These are phyloP conservation scores for Micractinium conductrix DNA, from an alignment of 139 green algal species.

Conservation along the genomic window DNA sequence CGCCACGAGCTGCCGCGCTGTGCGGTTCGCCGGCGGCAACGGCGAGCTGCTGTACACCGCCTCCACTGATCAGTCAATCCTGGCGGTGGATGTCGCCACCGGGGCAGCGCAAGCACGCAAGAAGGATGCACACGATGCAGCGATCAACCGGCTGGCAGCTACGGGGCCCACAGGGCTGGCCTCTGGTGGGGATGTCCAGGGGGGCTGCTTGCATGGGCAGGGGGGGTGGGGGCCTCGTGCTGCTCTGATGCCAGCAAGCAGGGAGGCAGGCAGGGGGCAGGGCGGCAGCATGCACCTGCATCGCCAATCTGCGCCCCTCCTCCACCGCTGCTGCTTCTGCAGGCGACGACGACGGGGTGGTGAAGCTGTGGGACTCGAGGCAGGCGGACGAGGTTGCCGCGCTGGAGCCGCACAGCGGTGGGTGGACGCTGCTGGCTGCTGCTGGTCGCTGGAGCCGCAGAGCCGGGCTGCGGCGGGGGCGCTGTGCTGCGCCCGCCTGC, in stretches of 20 bases:
- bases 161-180: slow-evolving; percentile 41
- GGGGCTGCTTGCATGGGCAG: neutral
- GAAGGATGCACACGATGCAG: slow-evolving; percentile 61
- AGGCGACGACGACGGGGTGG: slow-evolving; percentile 66
- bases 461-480: neutral
- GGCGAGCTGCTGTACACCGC: slow-evolving; percentile 44
- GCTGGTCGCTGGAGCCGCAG: neutral
- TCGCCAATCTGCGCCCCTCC: too few species aligned
- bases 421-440: neutral
- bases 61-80: slow-evolving; percentile 48
- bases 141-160: slow-evolving; percentile 64
- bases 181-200: slow-evolving; percentile 11
- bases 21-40: slow-evolving; percentile 51
- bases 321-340: neutral
- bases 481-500: neutral
- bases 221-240: too few species aligned
- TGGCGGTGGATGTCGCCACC: slow-evolving; percentile 55
- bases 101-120: slow-evolving; percentile 46
- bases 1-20: slow-evolving; percentile 54
- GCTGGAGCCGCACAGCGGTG: slow-evolving; percentile 67
- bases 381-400: slow-evolving; percentile 33
- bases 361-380: slow-evolving; percentile 87
- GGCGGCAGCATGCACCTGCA: too few species aligned
- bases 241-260: neutral
- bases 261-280: too few species aligned